A percentile compares a stretch with the other conserved stretches of the same genome.
Conservation (phyloP, 371 early-diverging fungal species). For the Syncephalastrum sp. region DNA sequence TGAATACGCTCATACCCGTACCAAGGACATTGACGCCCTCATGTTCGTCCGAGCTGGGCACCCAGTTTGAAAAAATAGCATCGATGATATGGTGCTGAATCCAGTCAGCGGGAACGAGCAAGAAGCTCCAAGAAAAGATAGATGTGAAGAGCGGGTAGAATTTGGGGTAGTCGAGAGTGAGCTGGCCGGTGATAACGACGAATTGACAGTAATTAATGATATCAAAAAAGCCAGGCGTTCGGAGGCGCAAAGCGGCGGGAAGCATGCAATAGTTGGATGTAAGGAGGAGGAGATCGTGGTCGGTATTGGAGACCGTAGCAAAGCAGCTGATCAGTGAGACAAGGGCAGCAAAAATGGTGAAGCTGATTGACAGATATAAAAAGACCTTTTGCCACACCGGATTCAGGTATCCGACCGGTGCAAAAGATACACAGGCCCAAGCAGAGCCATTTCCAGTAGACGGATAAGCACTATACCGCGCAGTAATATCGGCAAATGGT, state of each 20-base stretch:
- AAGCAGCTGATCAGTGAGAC: constrained; percentile 40
- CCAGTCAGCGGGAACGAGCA: constrained; percentile 31
- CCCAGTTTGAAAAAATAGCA: too few relatives aligned
- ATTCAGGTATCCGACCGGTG: constrained; percentile 50
- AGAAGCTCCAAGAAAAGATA: constrained; percentile 57
- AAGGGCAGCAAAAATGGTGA: constrained; percentile 27
- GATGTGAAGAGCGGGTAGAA: constrained; percentile 54
- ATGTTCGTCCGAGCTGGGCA: neutral
- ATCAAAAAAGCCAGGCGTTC: constrained; percentile 58
- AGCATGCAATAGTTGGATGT: constrained; percentile 54
- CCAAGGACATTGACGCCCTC: constrained; percentile 10
- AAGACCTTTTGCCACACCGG: constrained; percentile 41
- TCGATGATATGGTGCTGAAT: constrained; percentile 9
- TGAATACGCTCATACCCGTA: constrained; percentile 41
- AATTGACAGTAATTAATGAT: constrained; percentile 55
- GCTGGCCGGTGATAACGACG: constrained; percentile 47
- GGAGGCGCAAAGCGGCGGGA: constrained; percentile 48
- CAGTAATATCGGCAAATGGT: constrained; percentile 41
- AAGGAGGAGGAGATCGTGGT: constrained; percentile 44
- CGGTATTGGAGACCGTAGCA: constrained; percentile 34
- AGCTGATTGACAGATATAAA: constrained; percentile 41
- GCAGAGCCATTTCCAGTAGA: constrained; percentile 18
- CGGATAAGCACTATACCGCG: constrained; percentile 32
- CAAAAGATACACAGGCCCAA: constrained; percentile 41
- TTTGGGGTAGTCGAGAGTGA: constrained; percentile 51